A percentile compares a stretch with the other conserved stretches of the same genome.
Evolutionary conservation across 352 stramenopile genomes (phyloP).

Genomic region (Pythium chondricola): DNA sequence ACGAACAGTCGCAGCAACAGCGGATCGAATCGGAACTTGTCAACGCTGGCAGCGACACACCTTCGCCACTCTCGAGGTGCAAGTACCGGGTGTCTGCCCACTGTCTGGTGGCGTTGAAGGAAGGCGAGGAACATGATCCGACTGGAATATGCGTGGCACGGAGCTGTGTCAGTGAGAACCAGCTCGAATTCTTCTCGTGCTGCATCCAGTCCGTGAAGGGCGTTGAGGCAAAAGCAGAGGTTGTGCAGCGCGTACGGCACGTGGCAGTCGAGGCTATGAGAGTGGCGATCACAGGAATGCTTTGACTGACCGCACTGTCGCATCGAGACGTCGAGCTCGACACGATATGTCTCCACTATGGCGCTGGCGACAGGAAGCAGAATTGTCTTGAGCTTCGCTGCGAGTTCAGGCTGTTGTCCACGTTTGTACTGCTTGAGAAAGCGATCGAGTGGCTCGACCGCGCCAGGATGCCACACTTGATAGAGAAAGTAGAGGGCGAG

Average conservation of each 20-base stretch:
- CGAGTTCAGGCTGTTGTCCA: too few relatives aligned
- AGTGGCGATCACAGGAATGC: background rate
- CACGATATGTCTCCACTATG: slow-evolving; percentile 30
- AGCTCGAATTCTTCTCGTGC: slow-evolving; percentile 38
- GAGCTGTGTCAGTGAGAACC: slow-evolving; percentile 4
- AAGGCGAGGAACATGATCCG: slow-evolving; percentile 46
- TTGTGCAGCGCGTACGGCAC: background rate
- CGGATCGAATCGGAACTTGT: slow-evolving; percentile 32
- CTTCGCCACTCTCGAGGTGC: slow-evolving; percentile 50
- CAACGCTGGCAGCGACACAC: slow-evolving; percentile 29
- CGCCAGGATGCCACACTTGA: slow-evolving; percentile 22
- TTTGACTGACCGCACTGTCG: slow-evolving; percentile 15
- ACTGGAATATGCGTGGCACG: slow-evolving; percentile 12
- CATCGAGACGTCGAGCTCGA: slow-evolving; percentile 34
- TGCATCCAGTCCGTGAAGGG: slow-evolving; percentile 35
- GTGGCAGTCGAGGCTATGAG: background rate
- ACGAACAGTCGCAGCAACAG: slow-evolving; percentile 67
- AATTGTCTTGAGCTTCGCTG: slow-evolving; percentile 8
- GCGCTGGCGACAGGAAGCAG: slow-evolving; percentile 5
- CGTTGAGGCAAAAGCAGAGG: background rate
- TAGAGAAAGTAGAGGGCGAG: slow-evolving; percentile 11
- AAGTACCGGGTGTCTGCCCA: slow-evolving; percentile 24
- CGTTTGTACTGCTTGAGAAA: slow-evolving; percentile 34
- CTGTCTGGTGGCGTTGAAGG: slow-evolving; percentile 46
- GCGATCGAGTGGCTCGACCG: slow-evolving; percentile 24